Conservation (phyloP, 1,284 basidiomycete genomes). For the Gomphus bonarii region DNA sequence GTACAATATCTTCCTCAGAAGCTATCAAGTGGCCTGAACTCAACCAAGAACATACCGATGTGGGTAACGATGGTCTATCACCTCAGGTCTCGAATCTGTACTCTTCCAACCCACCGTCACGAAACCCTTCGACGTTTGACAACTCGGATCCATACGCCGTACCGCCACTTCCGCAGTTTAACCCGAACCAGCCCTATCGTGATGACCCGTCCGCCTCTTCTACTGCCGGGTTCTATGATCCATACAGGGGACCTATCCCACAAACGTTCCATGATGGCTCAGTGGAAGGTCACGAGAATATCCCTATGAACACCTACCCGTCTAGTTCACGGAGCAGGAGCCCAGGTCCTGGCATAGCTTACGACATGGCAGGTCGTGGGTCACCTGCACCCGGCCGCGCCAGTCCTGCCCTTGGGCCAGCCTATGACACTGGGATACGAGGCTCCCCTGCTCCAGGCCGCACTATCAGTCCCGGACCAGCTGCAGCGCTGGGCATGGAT, state of each 20-base stretch:
- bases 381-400: constrained; percentile 11
- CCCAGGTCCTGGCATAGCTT: constrained; percentile 22
- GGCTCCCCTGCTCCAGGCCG: not conserved
- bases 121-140: constrained; percentile 37
- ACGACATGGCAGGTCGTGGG: constrained; percentile 17
- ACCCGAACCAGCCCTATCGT: constrained; percentile 63
- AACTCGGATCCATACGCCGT: constrained; percentile 63
- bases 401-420: constrained; percentile 9
- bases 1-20: constrained; percentile 28
- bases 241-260: constrained; percentile 64
- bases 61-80: constrained; percentile 31
- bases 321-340: constrained; percentile 28
- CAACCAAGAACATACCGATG: constrained; percentile 33
- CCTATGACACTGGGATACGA: constrained; percentile 3
- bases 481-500: not conserved
- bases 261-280: constrained; percentile 43
- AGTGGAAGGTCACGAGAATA: constrained; percentile 21
- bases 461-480: not conserved
- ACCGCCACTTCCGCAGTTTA: constrained; percentile 72
- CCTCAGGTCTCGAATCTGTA: constrained; percentile 9
- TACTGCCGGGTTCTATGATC: constrained; percentile 51
- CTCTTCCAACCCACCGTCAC: constrained; percentile 8
- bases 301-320: constrained; percentile 68
- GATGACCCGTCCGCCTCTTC: constrained; percentile 47
- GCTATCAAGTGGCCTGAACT: constrained; percentile 84